Base-by-base conservation (phyloP, 805 yeast species). In the Candida saitoana region DNA sequence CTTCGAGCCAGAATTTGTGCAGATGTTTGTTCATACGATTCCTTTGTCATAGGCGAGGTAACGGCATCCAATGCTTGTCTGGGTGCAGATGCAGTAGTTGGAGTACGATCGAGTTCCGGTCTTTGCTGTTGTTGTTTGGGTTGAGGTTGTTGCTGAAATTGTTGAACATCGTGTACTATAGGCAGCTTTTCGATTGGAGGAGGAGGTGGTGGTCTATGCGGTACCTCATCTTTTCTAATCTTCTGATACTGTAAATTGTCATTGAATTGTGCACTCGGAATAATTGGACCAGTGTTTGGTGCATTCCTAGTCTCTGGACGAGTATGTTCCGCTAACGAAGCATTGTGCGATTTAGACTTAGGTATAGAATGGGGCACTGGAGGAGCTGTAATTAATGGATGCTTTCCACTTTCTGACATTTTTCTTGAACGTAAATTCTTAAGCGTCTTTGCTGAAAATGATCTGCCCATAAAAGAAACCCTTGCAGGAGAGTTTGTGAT, bases 191-290 rank as follows among this genome's bases (percentile, higher is more conserved):
- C 32, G 2, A 33, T 31, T 15, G 71, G 73, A 3, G 74, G 73
- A 17, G 74, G 73, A 4, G 74, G 74, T 17, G 74, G 69, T 3
- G 72, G 65, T 38, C 73, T 49, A 42, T 65, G 72, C 4, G 63
- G 42, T 38, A 54, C 62, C 12, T 65, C 69, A 3, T 36, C 42
- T 16, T 44, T 46, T 25, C 65, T 43, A 40, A 48, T 53, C 36
- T 57, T 54, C 6, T 49, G 51, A 42, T 52, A 44, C 33, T 37
- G 14, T 20, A 49, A 27, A 6, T 47, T 46, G 31, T 46, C 39
- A 18, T 47, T 51, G 45, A 69, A 69, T 41, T 53, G 55, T 3
- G 72, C 56, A 7, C 49, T 51, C 2, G 59, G 55, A 4, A 55
- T 36, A 2, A 66, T 49, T 3, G 75, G 75, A 0, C 73, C 73